These are phyloP conservation scores for Vigna nakashimae DNA, from an alignment of 306 rosid species.

Conservation along the genomic window DNA sequence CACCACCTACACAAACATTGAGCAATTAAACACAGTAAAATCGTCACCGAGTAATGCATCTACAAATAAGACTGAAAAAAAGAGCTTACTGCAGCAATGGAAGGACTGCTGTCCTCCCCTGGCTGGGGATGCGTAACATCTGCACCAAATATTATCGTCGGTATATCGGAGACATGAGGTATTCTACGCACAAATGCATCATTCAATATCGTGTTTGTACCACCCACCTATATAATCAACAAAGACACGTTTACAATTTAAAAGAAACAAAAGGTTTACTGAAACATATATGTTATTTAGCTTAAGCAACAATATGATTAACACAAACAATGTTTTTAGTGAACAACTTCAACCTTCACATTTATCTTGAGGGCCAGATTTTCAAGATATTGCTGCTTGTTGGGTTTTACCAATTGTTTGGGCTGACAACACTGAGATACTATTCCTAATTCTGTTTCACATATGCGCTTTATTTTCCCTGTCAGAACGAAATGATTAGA, in stretches of 20 bases:
- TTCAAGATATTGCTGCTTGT: constrained; percentile 73
- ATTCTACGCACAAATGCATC: constrained; percentile 63
- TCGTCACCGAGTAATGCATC: neutral
- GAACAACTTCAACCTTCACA: constrained; percentile 65
- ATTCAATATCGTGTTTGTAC: constrained; percentile 62
- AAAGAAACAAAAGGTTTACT: neutral
- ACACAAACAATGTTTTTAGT: neutral
- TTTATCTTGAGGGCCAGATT: constrained; percentile 80
- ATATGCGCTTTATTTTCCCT: constrained; percentile 72
- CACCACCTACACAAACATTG: constrained; percentile 62
- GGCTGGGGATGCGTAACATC: constrained; percentile 87
- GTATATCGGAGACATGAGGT: constrained; percentile 61
- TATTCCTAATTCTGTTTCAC: constrained; percentile 88
- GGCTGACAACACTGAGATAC: constrained; percentile 85
- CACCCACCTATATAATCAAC: constrained; percentile 67
- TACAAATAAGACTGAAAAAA: neutral
- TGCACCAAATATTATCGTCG: constrained; percentile 84
- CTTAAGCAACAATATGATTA: neutral
- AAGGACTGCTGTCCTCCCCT: constrained; percentile 71
- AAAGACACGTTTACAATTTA: neutral
- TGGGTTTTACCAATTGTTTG: constrained; percentile 36
- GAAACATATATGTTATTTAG: neutral
- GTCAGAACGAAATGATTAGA: constrained; percentile 8
- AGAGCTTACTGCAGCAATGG: constrained; percentile 83
- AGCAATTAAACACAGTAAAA: neutral